A percentile compares a stretch with the other conserved stretches of the same genome.
These are phyloP conservation scores for Candida sithepensis DNA, from an alignment of 805 yeast genomes.

Conservation along the genomic window DNA sequence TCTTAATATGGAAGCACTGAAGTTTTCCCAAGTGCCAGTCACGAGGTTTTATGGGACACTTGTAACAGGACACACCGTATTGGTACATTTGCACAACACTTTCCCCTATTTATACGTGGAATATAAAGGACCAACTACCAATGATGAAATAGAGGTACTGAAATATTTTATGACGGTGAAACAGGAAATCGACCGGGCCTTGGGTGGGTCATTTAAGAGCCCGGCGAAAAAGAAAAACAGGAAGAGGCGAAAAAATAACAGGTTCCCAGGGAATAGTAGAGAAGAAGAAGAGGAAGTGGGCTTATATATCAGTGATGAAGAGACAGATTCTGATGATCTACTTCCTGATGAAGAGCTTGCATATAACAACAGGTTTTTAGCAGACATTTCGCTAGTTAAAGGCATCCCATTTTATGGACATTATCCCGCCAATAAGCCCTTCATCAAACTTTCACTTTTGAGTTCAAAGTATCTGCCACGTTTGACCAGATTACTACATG, in stretches of 20 bases:
- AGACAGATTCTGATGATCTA: slow-evolving; percentile 7
- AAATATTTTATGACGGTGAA: slow-evolving; percentile 39
- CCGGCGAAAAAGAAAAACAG: slow-evolving; percentile 9
- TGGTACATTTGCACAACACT: slow-evolving; percentile 77
- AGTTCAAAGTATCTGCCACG: slow-evolving; percentile 59
- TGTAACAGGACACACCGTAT: slow-evolving; percentile 53
- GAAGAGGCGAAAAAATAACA: slow-evolving; percentile 4
- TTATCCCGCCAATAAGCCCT: slow-evolving; percentile 58
- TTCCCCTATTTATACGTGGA: slow-evolving; percentile 78
- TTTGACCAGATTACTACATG: slow-evolving; percentile 45
- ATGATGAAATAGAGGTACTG: slow-evolving; percentile 21
- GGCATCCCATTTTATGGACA: slow-evolving; percentile 86
- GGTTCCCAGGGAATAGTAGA: slow-evolving; percentile 8
- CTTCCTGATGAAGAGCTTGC: not conserved
- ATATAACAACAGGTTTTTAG: slow-evolving; percentile 40
- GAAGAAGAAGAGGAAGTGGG: slow-evolving; percentile 13
- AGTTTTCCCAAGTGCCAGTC: slow-evolving; percentile 59
- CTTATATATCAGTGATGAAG: slow-evolving; percentile 14
- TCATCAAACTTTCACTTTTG: slow-evolving; percentile 63
- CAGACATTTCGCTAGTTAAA: slow-evolving; percentile 60
- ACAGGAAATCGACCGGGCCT: slow-evolving; percentile 39
- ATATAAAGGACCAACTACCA: slow-evolving; percentile 41
- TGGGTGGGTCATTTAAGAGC: slow-evolving; percentile 38
- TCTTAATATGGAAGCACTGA: slow-evolving; percentile 5
- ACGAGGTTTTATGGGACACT: slow-evolving; percentile 74